A percentile compares a stretch with the other conserved stretches of the same genome.
These are phyloP conservation scores for Ophiocordyceps australis DNA, from an alignment of 2,329 filamentous ascomycete genomes.

Conservation along the genomic window DNA sequence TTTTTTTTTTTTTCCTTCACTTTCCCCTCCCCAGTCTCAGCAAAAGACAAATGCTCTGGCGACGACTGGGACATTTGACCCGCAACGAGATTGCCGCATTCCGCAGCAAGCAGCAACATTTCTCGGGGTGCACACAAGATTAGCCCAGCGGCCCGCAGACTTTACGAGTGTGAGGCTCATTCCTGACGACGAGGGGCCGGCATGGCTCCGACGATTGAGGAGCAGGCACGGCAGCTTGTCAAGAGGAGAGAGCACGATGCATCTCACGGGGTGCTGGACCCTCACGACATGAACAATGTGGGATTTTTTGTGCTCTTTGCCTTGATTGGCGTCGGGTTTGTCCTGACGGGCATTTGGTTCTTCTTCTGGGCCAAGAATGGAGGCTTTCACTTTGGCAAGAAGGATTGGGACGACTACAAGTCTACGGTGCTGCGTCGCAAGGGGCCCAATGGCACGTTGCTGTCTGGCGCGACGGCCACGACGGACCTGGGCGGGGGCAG, in stretches of 20 bases:
- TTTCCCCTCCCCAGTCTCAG: too few species aligned
- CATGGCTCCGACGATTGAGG: conserved; percentile 24
- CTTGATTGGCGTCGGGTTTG: conserved; percentile 60
- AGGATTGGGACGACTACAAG: conserved; percentile 98
- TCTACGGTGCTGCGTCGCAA: conserved; percentile 77
- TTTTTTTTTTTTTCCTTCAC: too few species aligned
- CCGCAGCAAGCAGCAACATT: too few species aligned
- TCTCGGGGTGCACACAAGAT: too few species aligned
- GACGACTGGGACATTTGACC: too few species aligned
- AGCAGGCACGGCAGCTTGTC: conserved; percentile 5
- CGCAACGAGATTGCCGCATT: too few species aligned
- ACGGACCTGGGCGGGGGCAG: conserved; percentile 80
- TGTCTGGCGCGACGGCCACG: conserved; percentile 65
- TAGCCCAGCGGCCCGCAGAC: too few species aligned
- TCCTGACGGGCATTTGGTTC: conserved; percentile 74
- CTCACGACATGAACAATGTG: conserved; percentile 41
- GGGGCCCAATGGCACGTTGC: conserved; percentile 73
- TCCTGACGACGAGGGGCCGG: too few species aligned
- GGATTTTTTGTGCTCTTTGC: conserved; percentile 77
- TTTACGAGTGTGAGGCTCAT: too few species aligned
- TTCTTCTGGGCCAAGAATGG: conserved; percentile 98
- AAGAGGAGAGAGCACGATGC: conserved; percentile 7
- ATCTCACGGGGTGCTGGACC: conserved; percentile 28
- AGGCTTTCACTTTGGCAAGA: conserved; percentile 69
- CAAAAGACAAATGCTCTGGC: too few species aligned